Evolutionary conservation across 345 rosid genomes (phyloP).

Genomic region (Eutrema heterophyllum): DNA sequence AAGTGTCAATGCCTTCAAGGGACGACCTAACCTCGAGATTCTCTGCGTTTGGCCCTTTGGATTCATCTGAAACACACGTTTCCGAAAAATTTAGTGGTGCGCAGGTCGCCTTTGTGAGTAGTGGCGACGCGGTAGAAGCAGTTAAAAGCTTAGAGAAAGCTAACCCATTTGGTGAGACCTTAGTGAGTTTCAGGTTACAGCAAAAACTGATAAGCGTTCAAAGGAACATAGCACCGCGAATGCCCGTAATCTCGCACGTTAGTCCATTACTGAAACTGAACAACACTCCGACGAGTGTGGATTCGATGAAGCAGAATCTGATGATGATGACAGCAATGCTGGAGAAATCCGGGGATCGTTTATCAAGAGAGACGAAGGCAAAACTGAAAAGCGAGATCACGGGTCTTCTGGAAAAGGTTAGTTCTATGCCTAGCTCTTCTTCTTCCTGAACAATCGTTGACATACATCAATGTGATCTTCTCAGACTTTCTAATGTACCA

Average conservation of each 20-base stretch:
- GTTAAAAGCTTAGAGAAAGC: conserved; percentile 47
- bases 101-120: conserved; percentile 50
- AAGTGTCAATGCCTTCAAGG: conserved; percentile 56
- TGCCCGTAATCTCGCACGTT: conserved; percentile 33
- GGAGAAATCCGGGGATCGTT: conserved; percentile 69
- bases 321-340: conserved; percentile 91
- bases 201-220: conserved; percentile 26
- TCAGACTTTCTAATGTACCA: conserved; percentile 8
- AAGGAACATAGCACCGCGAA: conserved; percentile 20
- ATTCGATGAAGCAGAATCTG: conserved; percentile 71
- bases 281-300: conserved; percentile 48
- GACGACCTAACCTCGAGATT: conserved; percentile 51
- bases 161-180: conserved; percentile 53
- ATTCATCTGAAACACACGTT: conserved; percentile 48
- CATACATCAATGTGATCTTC: background rate
- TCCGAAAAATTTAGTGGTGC: conserved; percentile 43
- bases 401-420: conserved; percentile 65
- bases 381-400: conserved; percentile 73
- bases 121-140: conserved; percentile 58
- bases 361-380: conserved; percentile 70
- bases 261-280: conserved; percentile 26
- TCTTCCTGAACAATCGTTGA: conserved; percentile 30
- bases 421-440: conserved; percentile 56
- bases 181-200: conserved; percentile 41
- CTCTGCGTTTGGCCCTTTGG: conserved; percentile 64